phyloP scores from a whole-genome alignment of 306 rosid genomes.

The Quercus variabilis region DNA sequence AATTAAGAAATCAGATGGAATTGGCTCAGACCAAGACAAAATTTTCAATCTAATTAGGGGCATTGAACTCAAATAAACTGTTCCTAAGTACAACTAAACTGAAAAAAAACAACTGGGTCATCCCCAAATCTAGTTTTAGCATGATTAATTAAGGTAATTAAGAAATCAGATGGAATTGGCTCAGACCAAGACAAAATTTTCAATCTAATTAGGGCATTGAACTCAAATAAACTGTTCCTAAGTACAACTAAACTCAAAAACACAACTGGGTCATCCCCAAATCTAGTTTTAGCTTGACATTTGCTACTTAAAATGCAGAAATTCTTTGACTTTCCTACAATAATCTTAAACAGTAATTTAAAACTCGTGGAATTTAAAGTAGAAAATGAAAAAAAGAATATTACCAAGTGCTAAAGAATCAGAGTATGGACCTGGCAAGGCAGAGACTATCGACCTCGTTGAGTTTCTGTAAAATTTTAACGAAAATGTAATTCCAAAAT shows the following conservation, averaged over 20 bases:
- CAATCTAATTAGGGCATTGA: background rate
- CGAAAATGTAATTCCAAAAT: background rate
- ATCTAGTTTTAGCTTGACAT: background rate
- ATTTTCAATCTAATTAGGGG: background rate
- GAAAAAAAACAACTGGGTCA: background rate
- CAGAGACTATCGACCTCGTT: conserved; percentile 38
- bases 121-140: no score
- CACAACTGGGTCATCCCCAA: conserved; percentile 3
- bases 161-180: background rate
- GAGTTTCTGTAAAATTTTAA: conserved; percentile 38
- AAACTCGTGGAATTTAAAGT: background rate
- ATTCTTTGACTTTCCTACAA: background rate
- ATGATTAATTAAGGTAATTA: no score
- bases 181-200: background rate
- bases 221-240: background rate
- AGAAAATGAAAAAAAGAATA: background rate
- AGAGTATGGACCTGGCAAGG: conserved; percentile 50
- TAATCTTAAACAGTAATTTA: background rate
- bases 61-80: background rate
- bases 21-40: background rate
- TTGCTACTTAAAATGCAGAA: background rate
- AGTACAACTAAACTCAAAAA: background rate
- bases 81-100: background rate
- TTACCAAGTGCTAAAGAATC: conserved; percentile 50
- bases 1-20: background rate